Conservation (phyloP, 1,284 basidiomycete species). For the Bjerkandera adusta region DNA sequence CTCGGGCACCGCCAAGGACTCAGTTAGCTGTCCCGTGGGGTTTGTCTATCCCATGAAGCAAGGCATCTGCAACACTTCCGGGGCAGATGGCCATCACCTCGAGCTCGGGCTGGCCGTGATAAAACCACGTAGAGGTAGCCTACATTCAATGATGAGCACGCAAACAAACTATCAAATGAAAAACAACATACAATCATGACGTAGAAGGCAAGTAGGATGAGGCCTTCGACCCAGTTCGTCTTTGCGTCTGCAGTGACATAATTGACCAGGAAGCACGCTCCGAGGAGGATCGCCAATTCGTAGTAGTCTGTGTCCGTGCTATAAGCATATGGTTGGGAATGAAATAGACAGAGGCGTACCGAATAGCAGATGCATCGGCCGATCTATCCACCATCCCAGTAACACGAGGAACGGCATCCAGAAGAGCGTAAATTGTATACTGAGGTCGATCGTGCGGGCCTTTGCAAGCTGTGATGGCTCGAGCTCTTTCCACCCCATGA, state of each 20-base stretch:
- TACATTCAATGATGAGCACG: no score
- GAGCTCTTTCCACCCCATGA: constrained; percentile 18
- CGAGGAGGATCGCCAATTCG: constrained; percentile 58
- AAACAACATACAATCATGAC: constrained; percentile 46
- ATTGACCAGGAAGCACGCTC: constrained; percentile 67
- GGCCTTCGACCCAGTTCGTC: constrained; percentile 64
- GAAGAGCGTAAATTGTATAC: constrained; percentile 40
- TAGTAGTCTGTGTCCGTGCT: constrained; percentile 43
- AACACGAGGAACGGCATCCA: constrained; percentile 42
- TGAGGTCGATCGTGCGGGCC: constrained; percentile 39
- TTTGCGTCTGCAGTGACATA: constrained; percentile 69
- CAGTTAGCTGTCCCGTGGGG: no score
- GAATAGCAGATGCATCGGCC: constrained; percentile 37
- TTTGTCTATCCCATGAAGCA: no score
- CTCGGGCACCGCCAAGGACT: no score
- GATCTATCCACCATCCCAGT: constrained; percentile 35
- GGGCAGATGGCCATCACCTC: no score
- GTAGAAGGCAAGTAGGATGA: constrained; percentile 61
- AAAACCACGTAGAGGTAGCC: constrained; percentile 57
- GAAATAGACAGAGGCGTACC: no score
- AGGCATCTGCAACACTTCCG: no score
- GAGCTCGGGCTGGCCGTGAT: constrained; percentile 46
- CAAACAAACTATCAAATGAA: no score
- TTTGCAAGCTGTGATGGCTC: constrained; percentile 34
- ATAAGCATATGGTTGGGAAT: not conserved